Evolutionary conservation across 148 eudicot species (phyloP).

Genomic region (Chenopodium berlandieri): DNA sequence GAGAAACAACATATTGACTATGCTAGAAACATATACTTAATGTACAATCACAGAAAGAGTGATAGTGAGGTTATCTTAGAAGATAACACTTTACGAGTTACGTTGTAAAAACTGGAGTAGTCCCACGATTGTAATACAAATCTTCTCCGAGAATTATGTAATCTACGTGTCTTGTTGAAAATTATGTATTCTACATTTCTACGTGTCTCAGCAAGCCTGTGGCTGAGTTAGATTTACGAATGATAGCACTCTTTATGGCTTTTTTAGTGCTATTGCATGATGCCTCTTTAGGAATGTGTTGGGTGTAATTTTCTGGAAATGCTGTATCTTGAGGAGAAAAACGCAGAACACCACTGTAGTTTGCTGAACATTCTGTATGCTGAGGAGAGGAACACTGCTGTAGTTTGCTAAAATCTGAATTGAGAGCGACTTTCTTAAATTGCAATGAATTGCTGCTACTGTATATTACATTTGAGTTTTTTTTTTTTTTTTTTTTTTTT

Average conservation of each 20-base stretch:
- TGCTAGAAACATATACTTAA: constrained; percentile 13
- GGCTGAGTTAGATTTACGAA: background rate
- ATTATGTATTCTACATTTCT: background rate
- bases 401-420: no score
- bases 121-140: background rate
- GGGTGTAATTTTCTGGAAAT: no score
- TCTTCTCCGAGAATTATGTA: background rate
- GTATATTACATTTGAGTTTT: no score
- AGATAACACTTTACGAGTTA: background rate
- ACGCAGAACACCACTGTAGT: no score
- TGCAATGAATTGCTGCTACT: no score
- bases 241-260: background rate
- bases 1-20: constrained; percentile 8
- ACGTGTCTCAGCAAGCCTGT: background rate
- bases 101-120: background rate
- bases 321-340: no score
- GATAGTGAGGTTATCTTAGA: background rate
- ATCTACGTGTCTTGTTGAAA: background rate
- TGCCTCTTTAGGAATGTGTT: no score
- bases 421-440: no score
- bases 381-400: background rate
- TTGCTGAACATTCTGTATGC: background rate
- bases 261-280: no score
- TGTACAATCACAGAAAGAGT: constrained; percentile 17
- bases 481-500: no score